Percentiles rank a stretch among this genome's conserved stretches.
phyloP scores from a whole-genome alignment of 23 red algal species.

The Pyropia haitanensis region DNA sequence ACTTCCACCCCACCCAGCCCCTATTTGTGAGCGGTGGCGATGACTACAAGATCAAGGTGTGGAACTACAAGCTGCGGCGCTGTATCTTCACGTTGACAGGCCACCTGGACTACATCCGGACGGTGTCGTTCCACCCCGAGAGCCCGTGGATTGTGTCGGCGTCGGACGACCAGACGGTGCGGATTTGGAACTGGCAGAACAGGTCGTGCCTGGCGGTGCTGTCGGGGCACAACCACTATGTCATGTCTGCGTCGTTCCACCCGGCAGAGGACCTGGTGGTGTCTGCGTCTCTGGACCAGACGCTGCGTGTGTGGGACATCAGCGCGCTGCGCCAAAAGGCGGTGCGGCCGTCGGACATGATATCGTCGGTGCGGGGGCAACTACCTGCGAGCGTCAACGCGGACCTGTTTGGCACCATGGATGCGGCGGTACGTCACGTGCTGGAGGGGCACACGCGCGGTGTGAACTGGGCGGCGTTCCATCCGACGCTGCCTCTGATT shows the following conservation, averaged over 20 bases:
- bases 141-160: slow-evolving; percentile 98
- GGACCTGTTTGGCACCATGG: slow-evolving; percentile 74
- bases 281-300: slow-evolving; percentile 93
- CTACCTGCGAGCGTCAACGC: slow-evolving; percentile 81
- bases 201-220: slow-evolving; percentile 89
- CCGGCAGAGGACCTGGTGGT: slow-evolving; percentile 93
- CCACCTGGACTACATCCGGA: slow-evolving; percentile 97
- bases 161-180: slow-evolving; percentile 98
- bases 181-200: slow-evolving; percentile 99
- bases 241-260: slow-evolving; percentile 93
- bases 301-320: slow-evolving; percentile 96
- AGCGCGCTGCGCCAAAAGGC: slow-evolving; percentile 80
- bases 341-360: slow-evolving; percentile 42
- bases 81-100: slow-evolving; percentile 94
- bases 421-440: slow-evolving; percentile 84
- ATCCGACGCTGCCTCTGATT: slow-evolving; percentile 92
- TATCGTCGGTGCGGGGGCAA: slow-evolving; percentile 58
- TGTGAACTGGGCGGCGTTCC: slow-evolving; percentile 98
- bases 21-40: slow-evolving; percentile 97
- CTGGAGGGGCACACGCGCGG: slow-evolving; percentile 94
- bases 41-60: slow-evolving; percentile 99
- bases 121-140: slow-evolving; percentile 97
- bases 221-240: slow-evolving; percentile 95
- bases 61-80: slow-evolving; percentile 94
- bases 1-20: slow-evolving; percentile 92